Evolutionary conservation across 352 stramenopile species (phyloP).

Genomic region (Globisporangium radiosum): DNA sequence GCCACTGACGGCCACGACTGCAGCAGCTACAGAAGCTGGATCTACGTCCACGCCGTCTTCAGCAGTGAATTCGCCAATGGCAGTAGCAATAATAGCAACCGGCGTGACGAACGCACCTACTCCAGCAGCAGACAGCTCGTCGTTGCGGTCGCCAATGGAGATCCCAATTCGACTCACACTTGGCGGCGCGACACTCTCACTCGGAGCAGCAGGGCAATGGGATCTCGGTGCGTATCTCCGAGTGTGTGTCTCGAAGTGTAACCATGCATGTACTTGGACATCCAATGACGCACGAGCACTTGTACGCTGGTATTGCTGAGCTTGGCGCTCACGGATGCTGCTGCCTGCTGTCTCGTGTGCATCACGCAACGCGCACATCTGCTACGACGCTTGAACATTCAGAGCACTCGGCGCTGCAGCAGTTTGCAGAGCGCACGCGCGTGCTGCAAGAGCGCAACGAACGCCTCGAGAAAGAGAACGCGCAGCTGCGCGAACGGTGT

Average conservation of each 20-base stretch:
- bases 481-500: slow-evolving; percentile 46
- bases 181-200: slow-evolving; percentile 35
- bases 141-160: slow-evolving; percentile 13
- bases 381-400: background rate
- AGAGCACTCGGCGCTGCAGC: slow-evolving; percentile 58
- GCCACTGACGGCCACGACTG: background rate
- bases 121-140: slow-evolving; percentile 9
- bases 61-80: background rate
- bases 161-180: slow-evolving; percentile 65
- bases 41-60: background rate
- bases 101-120: background rate
- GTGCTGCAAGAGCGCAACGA: slow-evolving; percentile 37
- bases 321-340: background rate
- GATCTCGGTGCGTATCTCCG: slow-evolving; percentile 38
- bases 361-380: background rate
- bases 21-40: background rate
- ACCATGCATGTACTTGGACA: no score
- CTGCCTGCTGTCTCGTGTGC: slow-evolving; percentile 1
- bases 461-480: slow-evolving; percentile 54
- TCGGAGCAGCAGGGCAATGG: slow-evolving; percentile 46
- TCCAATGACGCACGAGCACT: no score
- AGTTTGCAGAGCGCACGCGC: slow-evolving; percentile 24
- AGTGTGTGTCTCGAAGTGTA: background rate
- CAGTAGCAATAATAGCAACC: slow-evolving; percentile 2
- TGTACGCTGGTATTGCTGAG: background rate